Base-by-base conservation (phyloP, 345 rosid species). In the Triadica sebifera region DNA sequence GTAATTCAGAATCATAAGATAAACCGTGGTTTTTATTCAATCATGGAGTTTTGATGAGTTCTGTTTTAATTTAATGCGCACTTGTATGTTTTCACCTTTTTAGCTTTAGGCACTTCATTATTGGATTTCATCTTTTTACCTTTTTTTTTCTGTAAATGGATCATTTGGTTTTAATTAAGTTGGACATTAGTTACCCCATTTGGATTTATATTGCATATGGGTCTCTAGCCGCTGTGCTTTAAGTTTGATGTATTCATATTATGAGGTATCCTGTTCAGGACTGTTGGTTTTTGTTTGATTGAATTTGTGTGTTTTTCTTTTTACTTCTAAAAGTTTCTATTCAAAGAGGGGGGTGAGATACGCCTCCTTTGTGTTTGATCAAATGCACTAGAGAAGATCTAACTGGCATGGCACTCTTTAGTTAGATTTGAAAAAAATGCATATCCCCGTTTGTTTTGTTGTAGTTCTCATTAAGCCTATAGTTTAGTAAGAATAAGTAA, bases 211-310 rank as follows among this genome's bases (percentile, higher is more conserved):
- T 57, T 58, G n/a, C 39, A 67, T 50, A 68, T 62, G 67, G 79
- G 69, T 71, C 79, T 80, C 72, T 65, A 61, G 46, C 29, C 58
- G 73, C 79, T 75, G 47, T 69, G 66, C 70, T 65, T 75, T 62
- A 70, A 63, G 69, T n/a, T 77, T 69, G 51, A 60, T 73, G 72
- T 52, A 29, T 29, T 29, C 34, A 29, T 29, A 69, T 73, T 76
- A 70, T 75, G 25, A 73, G 38, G 50, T 57, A 58, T 77, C 45
- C 70, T 67, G 58, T 49, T 56, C 65, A 56, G 70, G 70, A 75
- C 76, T 47, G 50, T 58, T 72, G 72, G 19, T 43, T 50, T 68
- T 64, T 65, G 43, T 60, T 79, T 71, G 70, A 15, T 55, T 47
- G 77, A 57, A 59, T 55, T n/a, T n/a, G 56, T 75, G 56, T 43